phyloP scores from a whole-genome alignment of 352 stramenopile genomes.

The Phytophthora syringae region DNA sequence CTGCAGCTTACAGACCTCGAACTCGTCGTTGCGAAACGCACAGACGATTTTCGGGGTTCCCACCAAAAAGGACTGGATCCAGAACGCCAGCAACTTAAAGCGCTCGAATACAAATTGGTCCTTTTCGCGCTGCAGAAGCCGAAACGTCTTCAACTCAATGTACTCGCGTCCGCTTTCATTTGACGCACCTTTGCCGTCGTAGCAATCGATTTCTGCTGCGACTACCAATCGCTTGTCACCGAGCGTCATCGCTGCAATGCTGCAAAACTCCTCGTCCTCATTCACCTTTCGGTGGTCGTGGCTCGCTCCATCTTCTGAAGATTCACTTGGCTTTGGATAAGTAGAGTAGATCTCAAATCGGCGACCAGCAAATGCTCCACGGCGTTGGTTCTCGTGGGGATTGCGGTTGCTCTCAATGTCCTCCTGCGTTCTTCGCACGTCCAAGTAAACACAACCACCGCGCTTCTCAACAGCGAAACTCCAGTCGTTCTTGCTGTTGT shows the following conservation, averaged over 20 bases:
- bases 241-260: slow-evolving; percentile 62
- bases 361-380: slow-evolving; percentile 71
- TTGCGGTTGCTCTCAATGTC: slow-evolving; percentile 53
- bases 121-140: slow-evolving; percentile 59
- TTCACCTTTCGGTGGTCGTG: slow-evolving; percentile 43
- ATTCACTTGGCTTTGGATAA: slow-evolving; percentile 8
- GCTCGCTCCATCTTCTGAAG: not conserved
- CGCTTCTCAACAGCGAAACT: slow-evolving; percentile 62
- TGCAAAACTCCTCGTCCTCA: slow-evolving; percentile 78
- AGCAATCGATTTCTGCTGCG: slow-evolving; percentile 74
- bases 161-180: slow-evolving; percentile 34
- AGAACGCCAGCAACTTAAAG: slow-evolving; percentile 85
- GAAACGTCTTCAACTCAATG: slow-evolving; percentile 80
- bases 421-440: slow-evolving; percentile 56
- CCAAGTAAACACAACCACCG: slow-evolving; percentile 65
- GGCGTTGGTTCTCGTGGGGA: slow-evolving; percentile 55
- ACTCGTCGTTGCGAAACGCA: slow-evolving; percentile 73
- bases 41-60: slow-evolving; percentile 76
- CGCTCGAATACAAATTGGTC: slow-evolving; percentile 79
- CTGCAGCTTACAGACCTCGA: slow-evolving; percentile 68
- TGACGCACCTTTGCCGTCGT: slow-evolving; percentile 26
- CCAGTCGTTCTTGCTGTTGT: slow-evolving; percentile 82
- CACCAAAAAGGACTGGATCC: slow-evolving; percentile 86
- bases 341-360: slow-evolving; percentile 76
- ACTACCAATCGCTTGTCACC: slow-evolving; percentile 61